Percentiles rank a stretch among this genome's conserved stretches.
Conservation (phyloP, 106 monocot genomes). For the Dactylorhiza incarnata region DNA sequence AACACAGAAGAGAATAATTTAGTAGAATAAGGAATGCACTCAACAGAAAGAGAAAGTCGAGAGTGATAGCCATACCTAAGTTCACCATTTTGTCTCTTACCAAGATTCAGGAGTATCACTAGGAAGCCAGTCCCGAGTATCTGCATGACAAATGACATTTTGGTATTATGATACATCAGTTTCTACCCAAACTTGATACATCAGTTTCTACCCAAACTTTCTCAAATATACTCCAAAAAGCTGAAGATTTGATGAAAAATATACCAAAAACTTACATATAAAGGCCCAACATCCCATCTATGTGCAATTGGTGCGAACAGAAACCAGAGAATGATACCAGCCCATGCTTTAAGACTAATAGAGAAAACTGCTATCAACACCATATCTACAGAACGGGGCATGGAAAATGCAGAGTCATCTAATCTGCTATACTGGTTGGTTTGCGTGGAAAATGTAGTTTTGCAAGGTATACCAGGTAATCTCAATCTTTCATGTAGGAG, state of each 20-base stretch:
- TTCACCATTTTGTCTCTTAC: conserved; percentile 84
- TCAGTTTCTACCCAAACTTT: not conserved
- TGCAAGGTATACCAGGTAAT: conserved; percentile 57
- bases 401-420: conserved; percentile 11
- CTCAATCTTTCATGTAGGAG: conserved; percentile 76
- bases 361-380: conserved; percentile 84
- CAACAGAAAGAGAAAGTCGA: not conserved
- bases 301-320: conserved; percentile 80
- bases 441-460: not conserved
- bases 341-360: conserved; percentile 79
- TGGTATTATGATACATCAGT: not conserved
- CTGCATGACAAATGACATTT: conserved; percentile 26
- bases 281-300: conserved; percentile 68
- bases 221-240: not conserved
- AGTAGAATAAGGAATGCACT: not conserved
- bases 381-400: conserved; percentile 57
- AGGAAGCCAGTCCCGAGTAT: conserved; percentile 83
- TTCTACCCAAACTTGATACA: not conserved
- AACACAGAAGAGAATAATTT: not conserved
- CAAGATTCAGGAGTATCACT: conserved; percentile 85
- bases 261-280: conserved; percentile 61
- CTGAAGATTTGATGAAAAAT: not conserved
- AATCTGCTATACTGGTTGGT: conserved; percentile 3
- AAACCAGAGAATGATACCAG: conserved; percentile 69
- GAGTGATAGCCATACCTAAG: conserved; percentile 35